phyloP scores from a whole-genome alignment of 495 filamentous ascomycete species.

The Xanthoparmelia taractica region DNA sequence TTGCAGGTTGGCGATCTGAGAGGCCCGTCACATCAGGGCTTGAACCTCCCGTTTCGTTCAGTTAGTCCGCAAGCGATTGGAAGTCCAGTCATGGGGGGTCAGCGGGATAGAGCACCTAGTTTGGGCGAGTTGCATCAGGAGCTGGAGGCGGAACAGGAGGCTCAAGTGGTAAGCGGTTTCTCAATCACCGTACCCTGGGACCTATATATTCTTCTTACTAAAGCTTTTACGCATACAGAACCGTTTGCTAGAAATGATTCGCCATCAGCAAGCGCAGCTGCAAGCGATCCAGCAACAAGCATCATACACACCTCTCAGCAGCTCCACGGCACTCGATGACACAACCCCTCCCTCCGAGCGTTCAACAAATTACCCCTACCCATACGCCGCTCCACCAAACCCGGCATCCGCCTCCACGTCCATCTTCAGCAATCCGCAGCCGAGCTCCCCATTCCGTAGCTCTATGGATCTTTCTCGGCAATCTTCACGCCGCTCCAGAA shows the following conservation, averaged over 20 bases:
- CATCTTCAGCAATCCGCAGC: constrained; percentile 36
- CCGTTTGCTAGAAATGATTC: constrained; percentile 81
- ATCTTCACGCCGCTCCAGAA: constrained; percentile 35
- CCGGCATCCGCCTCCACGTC: constrained; percentile 29
- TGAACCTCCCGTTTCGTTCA: constrained; percentile 40
- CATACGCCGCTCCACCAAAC: constrained; percentile 13
- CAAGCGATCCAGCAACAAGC: constrained; percentile 44
- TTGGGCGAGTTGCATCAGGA: constrained; percentile 94
- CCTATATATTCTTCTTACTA: background rate
- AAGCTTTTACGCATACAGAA: constrained; percentile 47
- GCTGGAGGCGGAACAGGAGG: constrained; percentile 90
- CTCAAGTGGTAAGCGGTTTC: constrained; percentile 61
- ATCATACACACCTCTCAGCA: constrained; percentile 33
- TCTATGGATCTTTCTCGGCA: constrained; percentile 52
- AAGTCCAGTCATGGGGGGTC: constrained; percentile 53
- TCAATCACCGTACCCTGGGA: no score
- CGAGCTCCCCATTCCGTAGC: constrained; percentile 45
- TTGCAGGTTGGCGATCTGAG: constrained; percentile 42
- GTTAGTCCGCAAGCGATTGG: constrained; percentile 51
- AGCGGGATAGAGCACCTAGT: constrained; percentile 66
- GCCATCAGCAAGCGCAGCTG: constrained; percentile 77
- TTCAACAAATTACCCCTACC: constrained; percentile 46
- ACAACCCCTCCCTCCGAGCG: constrained; percentile 59
- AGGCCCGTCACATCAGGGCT: constrained; percentile 30
- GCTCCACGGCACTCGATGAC: constrained; percentile 56